Percentiles rank a stretch among this genome's conserved stretches.
These are phyloP conservation scores for Naegleria fowleri DNA, from an alignment of 208 protist species.

Conservation along the genomic window DNA sequence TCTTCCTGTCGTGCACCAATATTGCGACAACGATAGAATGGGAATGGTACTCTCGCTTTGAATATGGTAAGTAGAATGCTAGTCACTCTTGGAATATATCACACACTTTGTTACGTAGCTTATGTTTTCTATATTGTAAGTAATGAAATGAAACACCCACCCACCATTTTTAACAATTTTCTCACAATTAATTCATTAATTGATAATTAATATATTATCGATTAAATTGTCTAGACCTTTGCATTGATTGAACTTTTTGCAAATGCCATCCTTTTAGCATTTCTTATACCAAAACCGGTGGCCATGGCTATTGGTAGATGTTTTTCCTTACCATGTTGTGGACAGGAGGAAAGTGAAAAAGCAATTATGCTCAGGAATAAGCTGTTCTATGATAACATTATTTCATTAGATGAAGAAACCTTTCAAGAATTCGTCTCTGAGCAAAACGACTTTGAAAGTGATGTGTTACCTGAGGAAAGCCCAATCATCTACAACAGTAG, in stretches of 20 bases:
- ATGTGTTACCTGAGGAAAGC: neutral
- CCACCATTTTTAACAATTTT: no score
- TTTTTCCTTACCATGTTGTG: neutral
- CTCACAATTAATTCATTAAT: no score
- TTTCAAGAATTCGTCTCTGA: neutral
- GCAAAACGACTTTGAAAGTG: neutral
- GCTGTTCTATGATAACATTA: neutral
- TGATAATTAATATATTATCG: no score
- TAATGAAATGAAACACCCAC: neutral
- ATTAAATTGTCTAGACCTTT: neutral
- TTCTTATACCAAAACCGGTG: neutral
- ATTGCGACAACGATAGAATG: neutral
- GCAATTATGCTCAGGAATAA: neutral
- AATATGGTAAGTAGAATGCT: neutral
- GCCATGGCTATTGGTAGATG: neutral
- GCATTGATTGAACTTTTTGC: neutral
- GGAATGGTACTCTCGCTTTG: neutral
- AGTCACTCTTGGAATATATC: no score
- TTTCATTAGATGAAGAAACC: neutral
- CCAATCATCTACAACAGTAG: neutral
- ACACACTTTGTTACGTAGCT: neutral
- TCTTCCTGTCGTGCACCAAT: neutral
- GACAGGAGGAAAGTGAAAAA: neutral
- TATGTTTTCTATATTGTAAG: slow-evolving; percentile 15
- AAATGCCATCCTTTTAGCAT: neutral